These are phyloP conservation scores for Aspergillus egyptiacus DNA, from an alignment of 495 filamentous ascomycete species.

Conservation along the genomic window DNA sequence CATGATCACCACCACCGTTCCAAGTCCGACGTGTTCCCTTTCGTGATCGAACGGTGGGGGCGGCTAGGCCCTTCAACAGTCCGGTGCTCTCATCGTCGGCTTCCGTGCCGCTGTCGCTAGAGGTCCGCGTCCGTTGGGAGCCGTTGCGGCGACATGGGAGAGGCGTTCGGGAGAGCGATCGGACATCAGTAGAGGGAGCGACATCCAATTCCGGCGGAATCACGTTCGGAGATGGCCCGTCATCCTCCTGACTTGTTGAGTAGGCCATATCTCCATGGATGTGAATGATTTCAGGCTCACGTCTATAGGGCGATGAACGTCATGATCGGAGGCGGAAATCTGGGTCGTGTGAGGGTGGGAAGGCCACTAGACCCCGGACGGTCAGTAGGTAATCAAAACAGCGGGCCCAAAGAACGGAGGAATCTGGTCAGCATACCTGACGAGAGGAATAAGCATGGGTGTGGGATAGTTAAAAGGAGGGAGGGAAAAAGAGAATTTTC, in stretches of 20 bases:
- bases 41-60: constrained; percentile 59
- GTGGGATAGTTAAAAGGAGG: not conserved
- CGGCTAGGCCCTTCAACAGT: constrained; percentile 73
- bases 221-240: constrained; percentile 22
- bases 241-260: constrained; percentile 33
- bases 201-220: constrained; percentile 22
- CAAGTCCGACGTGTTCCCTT: constrained; percentile 63
- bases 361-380: constrained; percentile 1
- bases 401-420: constrained; percentile 8
- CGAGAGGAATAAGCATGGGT: not conserved
- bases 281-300: constrained; percentile 2
- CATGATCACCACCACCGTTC: constrained; percentile 35
- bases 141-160: constrained; percentile 64
- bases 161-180: constrained; percentile 63
- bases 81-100: constrained; percentile 75
- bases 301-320: constrained; percentile 26
- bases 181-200: constrained; percentile 27
- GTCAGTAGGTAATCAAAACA: not conserved
- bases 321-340: constrained; percentile 19
- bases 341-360: constrained; percentile 1
- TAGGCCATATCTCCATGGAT: constrained; percentile 40
- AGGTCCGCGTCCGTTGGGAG: constrained; percentile 43
- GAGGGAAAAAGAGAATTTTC: constrained; percentile 2
- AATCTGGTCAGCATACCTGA: constrained; percentile 6
- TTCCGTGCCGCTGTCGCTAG: constrained; percentile 85